These are phyloP conservation scores for Talaromyces trachyspermus DNA, from an alignment of 495 filamentous ascomycete species.

Conservation along the genomic window DNA sequence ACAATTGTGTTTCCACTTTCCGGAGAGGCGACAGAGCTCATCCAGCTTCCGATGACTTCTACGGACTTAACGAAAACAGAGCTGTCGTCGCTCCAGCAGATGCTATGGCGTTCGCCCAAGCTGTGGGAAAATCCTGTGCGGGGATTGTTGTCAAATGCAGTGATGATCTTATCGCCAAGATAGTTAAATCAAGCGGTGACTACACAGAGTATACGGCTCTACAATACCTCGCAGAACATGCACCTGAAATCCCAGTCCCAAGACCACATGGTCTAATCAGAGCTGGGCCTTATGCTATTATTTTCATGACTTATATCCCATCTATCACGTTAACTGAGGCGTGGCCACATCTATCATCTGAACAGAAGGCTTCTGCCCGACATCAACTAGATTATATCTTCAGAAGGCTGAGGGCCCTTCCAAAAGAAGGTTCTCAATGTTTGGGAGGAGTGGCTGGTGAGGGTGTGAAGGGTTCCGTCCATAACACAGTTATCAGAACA, in stretches of 20 bases:
- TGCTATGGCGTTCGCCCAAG: slow-evolving; percentile 11
- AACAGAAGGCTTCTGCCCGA: slow-evolving; percentile 25
- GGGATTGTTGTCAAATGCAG: slow-evolving; percentile 19
- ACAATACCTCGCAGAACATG: slow-evolving; percentile 24
- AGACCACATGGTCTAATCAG: slow-evolving; percentile 24
- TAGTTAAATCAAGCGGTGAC: slow-evolving; percentile 15
- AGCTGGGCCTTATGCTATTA: slow-evolving; percentile 17
- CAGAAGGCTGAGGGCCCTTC: slow-evolving; percentile 19
- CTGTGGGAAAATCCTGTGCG: slow-evolving; percentile 12
- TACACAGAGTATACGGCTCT: slow-evolving; percentile 27
- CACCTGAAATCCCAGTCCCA: slow-evolving; percentile 23
- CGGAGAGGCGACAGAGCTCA: slow-evolving; percentile 9
- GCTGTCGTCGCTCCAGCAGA: slow-evolving; percentile 6
- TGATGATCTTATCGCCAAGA: slow-evolving; percentile 24
- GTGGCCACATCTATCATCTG: slow-evolving; percentile 19
- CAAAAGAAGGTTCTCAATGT: slow-evolving; percentile 9
- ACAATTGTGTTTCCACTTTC: slow-evolving; percentile 14
- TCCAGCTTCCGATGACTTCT: background rate
- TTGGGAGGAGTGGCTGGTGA: slow-evolving; percentile 27
- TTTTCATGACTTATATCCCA: slow-evolving; percentile 28
- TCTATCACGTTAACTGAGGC: slow-evolving; percentile 19
- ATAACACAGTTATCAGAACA: slow-evolving; percentile 24
- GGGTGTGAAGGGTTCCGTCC: slow-evolving; percentile 25
- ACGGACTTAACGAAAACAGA: background rate
- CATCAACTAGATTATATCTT: slow-evolving; percentile 25